phyloP scores from a whole-genome alignment of 129 eudicot genomes.

The Chrysanthemum lavandulifolium region DNA sequence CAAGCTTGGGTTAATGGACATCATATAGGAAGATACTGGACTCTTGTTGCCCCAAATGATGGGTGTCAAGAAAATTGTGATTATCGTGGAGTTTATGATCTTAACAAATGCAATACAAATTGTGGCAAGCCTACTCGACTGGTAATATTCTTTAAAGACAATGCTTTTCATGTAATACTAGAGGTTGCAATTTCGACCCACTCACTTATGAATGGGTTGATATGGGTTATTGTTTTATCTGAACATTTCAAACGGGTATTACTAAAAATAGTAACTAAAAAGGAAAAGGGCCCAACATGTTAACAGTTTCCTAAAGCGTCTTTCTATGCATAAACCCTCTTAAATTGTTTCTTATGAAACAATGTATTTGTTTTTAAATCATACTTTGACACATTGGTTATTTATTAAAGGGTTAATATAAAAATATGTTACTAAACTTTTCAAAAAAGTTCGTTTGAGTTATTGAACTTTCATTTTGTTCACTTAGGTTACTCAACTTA shows the following conservation, averaged over 20 bases:
- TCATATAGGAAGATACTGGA: constrained; percentile 96
- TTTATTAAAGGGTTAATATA: too few species aligned
- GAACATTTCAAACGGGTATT: background rate
- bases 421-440: too few species aligned
- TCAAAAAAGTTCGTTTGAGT: too few species aligned
- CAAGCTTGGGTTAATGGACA: constrained; percentile 96
- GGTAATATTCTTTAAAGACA: constrained; percentile 42
- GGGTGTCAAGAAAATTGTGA: constrained; percentile 73
- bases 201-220: background rate
- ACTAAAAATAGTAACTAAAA: background rate
- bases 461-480: too few species aligned
- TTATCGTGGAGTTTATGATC: constrained; percentile 72
- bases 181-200: background rate
- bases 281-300: background rate
- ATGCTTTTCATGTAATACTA: background rate
- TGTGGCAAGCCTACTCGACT: constrained; percentile 89
- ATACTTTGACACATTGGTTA: background rate
- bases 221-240: background rate
- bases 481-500: too few species aligned
- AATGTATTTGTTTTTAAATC: background rate
- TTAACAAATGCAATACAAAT: constrained; percentile 70
- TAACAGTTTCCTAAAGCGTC: background rate
- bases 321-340: constrained; percentile 8
- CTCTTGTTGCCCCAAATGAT: constrained; percentile 67
- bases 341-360: background rate